A percentile compares a stretch with the other conserved stretches of the same genome.
phyloP scores from a whole-genome alignment of 805 yeast species.

The Wickerhamomyces bisporus region DNA sequence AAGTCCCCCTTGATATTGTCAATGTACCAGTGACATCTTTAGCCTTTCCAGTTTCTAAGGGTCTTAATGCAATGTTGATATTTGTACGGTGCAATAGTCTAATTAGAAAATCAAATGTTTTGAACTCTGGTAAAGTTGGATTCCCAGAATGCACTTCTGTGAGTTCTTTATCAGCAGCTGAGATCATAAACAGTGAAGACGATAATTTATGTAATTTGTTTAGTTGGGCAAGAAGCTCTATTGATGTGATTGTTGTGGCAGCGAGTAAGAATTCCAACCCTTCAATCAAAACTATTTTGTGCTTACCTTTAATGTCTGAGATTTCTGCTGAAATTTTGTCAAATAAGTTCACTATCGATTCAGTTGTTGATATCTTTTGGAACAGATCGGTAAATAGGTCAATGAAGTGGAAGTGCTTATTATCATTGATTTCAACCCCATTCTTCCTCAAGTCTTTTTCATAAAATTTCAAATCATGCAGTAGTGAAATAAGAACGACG shows the following conservation, averaged over 20 bases:
- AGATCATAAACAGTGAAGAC: constrained; percentile 31
- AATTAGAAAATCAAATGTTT: constrained; percentile 41
- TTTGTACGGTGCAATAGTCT: constrained; percentile 47
- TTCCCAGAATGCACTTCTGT: constrained; percentile 24
- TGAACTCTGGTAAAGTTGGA: constrained; percentile 31
- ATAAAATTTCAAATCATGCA: constrained; percentile 27
- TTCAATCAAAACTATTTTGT: constrained; percentile 37
- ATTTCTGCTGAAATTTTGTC: constrained; percentile 8
- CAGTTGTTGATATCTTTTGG: constrained; percentile 25
- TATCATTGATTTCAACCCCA: constrained; percentile 32
- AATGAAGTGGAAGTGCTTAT: constrained; percentile 30
- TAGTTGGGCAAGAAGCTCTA: constrained; percentile 31
- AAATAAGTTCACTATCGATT: constrained; percentile 11
- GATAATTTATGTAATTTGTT: constrained; percentile 29
- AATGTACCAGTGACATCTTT: constrained; percentile 75
- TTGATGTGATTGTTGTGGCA: constrained; percentile 34
- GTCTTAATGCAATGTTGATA: constrained; percentile 51
- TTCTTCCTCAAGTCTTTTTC: constrained; percentile 32
- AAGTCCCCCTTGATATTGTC: constrained; percentile 48
- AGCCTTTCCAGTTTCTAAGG: constrained; percentile 77
- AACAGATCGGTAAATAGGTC: constrained; percentile 47
- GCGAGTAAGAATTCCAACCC: constrained; percentile 42
- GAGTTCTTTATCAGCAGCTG: constrained; percentile 36
- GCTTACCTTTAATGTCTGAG: constrained; percentile 1
- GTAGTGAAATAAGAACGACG: constrained; percentile 31